Percentiles rank a stretch among this genome's conserved stretches.
phyloP scores from a whole-genome alignment of 2,329 filamentous ascomycete genomes.

The Fusarium continuum region DNA sequence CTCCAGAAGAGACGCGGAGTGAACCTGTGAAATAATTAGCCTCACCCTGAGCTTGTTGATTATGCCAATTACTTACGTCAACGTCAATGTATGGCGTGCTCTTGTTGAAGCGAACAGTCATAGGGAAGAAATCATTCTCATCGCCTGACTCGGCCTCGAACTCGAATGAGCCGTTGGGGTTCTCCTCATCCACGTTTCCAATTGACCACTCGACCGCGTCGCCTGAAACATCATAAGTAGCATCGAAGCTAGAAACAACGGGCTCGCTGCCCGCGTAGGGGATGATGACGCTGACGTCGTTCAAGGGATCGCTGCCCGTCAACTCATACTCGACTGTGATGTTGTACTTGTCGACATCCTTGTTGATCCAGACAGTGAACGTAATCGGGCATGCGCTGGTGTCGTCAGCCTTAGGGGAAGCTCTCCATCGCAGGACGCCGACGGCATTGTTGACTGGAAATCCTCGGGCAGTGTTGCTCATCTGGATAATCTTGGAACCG shows the following conservation, averaged over 20 bases:
- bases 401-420: slow-evolving; percentile 82
- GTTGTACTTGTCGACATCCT: slow-evolving; percentile 82
- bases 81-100: slow-evolving; percentile 88
- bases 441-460: slow-evolving; percentile 96
- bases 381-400: slow-evolving; percentile 86
- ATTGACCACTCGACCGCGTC: slow-evolving; percentile 95
- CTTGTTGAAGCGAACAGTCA: slow-evolving; percentile 91
- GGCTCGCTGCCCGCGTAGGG: slow-evolving; percentile 89
- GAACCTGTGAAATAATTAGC: slow-evolving; percentile 58
- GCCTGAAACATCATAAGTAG: slow-evolving; percentile 90
- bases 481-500: slow-evolving; percentile 83
- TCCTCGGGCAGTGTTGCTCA: slow-evolving; percentile 85
- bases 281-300: slow-evolving; percentile 87
- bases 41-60: not conserved
- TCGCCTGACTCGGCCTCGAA: slow-evolving; percentile 90
- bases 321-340: slow-evolving; percentile 97
- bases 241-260: slow-evolving; percentile 90
- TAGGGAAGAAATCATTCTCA: slow-evolving; percentile 97
- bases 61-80: slow-evolving; percentile 72
- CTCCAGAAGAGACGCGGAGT: slow-evolving; percentile 74
- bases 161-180: slow-evolving; percentile 87
- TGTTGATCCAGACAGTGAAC: slow-evolving; percentile 98
- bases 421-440: slow-evolving; percentile 92
- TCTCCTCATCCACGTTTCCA: slow-evolving; percentile 83
- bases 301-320: slow-evolving; percentile 79